Conservation (phyloP, 2,329 filamentous ascomycete species). For the Penicillium sp. region DNA sequence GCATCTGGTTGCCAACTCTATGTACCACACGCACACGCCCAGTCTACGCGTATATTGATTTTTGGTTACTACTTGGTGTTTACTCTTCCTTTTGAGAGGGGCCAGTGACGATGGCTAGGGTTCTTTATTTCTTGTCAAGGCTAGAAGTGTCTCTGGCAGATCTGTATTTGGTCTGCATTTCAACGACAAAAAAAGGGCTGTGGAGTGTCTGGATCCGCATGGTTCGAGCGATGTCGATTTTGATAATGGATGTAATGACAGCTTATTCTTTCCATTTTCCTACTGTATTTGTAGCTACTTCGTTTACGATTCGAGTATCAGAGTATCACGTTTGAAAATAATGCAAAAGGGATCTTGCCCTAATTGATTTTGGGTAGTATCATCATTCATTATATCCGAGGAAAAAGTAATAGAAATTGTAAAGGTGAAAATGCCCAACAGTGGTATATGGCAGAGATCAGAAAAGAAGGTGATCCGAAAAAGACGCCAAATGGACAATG, state of each 20-base stretch:
- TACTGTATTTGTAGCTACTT: background rate
- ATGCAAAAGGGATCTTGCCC: slow-evolving; percentile 4
- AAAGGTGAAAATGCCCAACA: slow-evolving; percentile 10
- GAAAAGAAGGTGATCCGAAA: slow-evolving; percentile 5
- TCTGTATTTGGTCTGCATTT: slow-evolving; percentile 1
- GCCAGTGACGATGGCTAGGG: background rate
- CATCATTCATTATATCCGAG: slow-evolving; percentile 27
- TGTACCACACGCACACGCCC: slow-evolving; percentile 7
- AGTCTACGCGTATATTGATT: slow-evolving; percentile 15
- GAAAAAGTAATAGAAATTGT: slow-evolving; percentile 12
- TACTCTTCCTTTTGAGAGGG: slow-evolving; percentile 1
- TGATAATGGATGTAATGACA: slow-evolving; percentile 33
- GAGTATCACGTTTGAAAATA: background rate
- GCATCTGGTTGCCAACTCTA: slow-evolving; percentile 20
- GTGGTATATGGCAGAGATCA: slow-evolving; percentile 16
- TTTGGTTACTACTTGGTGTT: slow-evolving; percentile 8
- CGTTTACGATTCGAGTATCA: too few species aligned
- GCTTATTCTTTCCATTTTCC: slow-evolving; percentile 11
- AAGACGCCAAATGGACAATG: slow-evolving; percentile 9
- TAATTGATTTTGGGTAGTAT: slow-evolving; percentile 9
- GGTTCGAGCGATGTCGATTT: slow-evolving; percentile 22
- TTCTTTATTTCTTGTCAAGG: background rate
- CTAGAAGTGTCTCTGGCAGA: background rate
- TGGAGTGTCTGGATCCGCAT: slow-evolving; percentile 14
- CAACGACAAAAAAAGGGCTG: slow-evolving; percentile 11